Evolutionary conservation across 2,329 filamentous ascomycete genomes (phyloP), one percentile per base, ranked within the genome.

Genomic region (Microdochium paspali): DNA sequence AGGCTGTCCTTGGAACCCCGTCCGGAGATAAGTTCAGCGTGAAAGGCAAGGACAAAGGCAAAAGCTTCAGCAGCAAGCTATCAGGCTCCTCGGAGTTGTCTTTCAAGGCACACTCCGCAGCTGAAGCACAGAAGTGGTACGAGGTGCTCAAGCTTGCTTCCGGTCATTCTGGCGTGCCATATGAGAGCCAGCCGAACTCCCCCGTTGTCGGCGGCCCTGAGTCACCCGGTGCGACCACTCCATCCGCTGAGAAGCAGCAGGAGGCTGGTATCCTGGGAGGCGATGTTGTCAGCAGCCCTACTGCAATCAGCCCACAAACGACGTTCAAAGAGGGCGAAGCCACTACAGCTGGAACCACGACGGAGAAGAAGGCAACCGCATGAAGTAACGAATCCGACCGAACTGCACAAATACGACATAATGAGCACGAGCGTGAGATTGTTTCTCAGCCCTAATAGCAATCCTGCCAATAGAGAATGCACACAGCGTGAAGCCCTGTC

Each of bases 11-110:
- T 49, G 88, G 90, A 49, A 60, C 69, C 1, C 77, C 79, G 12
- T 82, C 75, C 54, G 90, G 86, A 47, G 79, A 84, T 50, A 96
- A 95, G 67, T 97, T 98, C 76, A 88, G 82, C 60, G 76, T 98
- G 65, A 95, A 95, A 72, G 93, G 93, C 65, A 97, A 97, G 67
- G 90, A 98, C 63, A 80, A 84, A 48, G 85, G 84, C 59, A 86
- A 87, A 62, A 86, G 85, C 53, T 69, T 96, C 53, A 83, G 84
- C 59, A 85, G 84, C 70, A 91, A 89, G 61, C 79, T 96, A 54
- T 80, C 85, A 44, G 87, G 90, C 54, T 80, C 70, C 24, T 82
- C 88, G 35, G 91, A 97, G 66, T 74, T 94, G 31, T 71, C 77
- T 25, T 96, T 96, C 80, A 94, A 94, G 70, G 90, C 90, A 0